Conservation (phyloP, 768 basidiomycete species). For the Calocera cornea region DNA sequence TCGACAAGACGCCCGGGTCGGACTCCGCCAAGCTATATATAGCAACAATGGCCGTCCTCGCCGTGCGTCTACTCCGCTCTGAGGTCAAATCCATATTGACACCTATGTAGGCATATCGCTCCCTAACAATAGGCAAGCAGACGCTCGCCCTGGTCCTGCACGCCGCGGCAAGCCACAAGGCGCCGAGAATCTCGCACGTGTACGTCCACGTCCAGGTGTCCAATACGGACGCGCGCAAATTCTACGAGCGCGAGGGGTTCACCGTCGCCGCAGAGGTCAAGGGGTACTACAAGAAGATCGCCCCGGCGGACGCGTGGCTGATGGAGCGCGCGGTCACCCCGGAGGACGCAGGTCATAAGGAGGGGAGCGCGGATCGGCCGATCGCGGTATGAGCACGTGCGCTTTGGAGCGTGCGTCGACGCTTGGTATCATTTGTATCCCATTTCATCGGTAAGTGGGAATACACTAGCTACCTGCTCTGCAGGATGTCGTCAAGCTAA, state of each 20-base stretch:
- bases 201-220: constrained; percentile 83
- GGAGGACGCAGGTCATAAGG: neutral
- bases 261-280: constrained; percentile 47
- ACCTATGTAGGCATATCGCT: constrained; percentile 61
- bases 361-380: neutral
- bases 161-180: constrained; percentile 48
- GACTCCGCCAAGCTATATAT: constrained; percentile 50
- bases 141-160: constrained; percentile 53
- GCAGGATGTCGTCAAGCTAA: no score
- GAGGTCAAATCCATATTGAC: neutral
- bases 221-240: constrained; percentile 59
- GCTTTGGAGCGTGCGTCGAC: no score
- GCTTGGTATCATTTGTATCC: no score
- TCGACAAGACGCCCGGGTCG: constrained; percentile 37
- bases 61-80: constrained; percentile 39
- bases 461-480: no score
- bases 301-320: constrained; percentile 75
- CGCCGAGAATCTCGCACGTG: constrained; percentile 46
- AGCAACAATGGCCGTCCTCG: constrained; percentile 86
- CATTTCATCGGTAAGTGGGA: no score
- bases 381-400: no score
- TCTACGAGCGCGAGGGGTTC: constrained; percentile 79
- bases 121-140: constrained; percentile 58
- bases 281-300: constrained; percentile 82
- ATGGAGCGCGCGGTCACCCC: constrained; percentile 44